These are phyloP conservation scores for Daldinia childiae DNA, from an alignment of 495 filamentous ascomycete species.

Conservation along the genomic window DNA sequence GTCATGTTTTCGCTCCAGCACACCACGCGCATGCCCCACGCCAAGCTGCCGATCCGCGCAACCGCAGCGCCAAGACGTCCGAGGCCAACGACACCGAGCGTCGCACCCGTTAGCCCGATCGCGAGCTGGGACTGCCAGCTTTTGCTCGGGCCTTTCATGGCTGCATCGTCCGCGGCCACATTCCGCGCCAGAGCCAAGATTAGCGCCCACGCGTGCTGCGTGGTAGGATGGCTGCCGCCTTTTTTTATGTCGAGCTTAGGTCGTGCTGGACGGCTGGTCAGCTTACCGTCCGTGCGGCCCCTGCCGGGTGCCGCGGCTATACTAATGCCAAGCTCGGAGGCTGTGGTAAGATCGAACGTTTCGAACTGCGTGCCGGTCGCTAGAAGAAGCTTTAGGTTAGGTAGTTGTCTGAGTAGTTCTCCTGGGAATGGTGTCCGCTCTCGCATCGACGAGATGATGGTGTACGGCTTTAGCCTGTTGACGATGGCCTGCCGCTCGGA, in stretches of 20 bases:
- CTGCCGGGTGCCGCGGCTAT: conserved; percentile 64
- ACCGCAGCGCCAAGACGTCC: conserved; percentile 68
- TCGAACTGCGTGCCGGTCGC: conserved; percentile 69
- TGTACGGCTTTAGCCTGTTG: conserved; percentile 64
- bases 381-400: conserved; percentile 72
- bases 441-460: conserved; percentile 67
- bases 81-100: conserved; percentile 67
- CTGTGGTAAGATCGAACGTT: conserved; percentile 66
- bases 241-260: conserved; percentile 38
- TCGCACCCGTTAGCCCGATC: conserved; percentile 65
- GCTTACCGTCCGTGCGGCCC: conserved; percentile 41
- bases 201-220: conserved; percentile 72
- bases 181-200: conserved; percentile 67
- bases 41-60: conserved; percentile 66
- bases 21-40: conserved; percentile 71
- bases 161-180: conserved; percentile 66
- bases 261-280: conserved; percentile 13
- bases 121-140: conserved; percentile 68
- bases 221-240: conserved; percentile 62
- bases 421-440: conserved; percentile 72
- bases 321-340: conserved; percentile 60
- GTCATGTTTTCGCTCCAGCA: conserved; percentile 74
- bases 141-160: conserved; percentile 56
- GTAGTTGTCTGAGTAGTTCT: conserved; percentile 63
- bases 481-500: conserved; percentile 49